A percentile compares a stretch with the other conserved stretches of the same genome.
These are phyloP conservation scores for Penicillium italicum DNA, from an alignment of 2,329 filamentous ascomycete species.

Conservation along the genomic window DNA sequence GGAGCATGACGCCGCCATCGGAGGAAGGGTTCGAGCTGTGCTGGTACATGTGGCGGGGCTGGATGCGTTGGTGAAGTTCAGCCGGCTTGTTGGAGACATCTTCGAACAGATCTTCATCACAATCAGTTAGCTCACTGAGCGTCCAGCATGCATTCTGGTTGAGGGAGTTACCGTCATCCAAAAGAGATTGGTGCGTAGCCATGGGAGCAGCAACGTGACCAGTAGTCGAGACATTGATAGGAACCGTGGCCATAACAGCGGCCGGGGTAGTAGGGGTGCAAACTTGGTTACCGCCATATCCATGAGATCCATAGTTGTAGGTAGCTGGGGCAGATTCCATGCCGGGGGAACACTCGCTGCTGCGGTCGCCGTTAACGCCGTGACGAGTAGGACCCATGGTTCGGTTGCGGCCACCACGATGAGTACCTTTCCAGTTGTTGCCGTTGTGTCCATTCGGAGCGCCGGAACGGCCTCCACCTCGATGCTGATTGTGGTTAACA, in stretches of 20 bases:
- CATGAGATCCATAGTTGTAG: neutral
- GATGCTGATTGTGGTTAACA: neutral
- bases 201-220: neutral
- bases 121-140: neutral
- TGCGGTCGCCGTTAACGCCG: neutral
- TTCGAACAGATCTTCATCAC: neutral
- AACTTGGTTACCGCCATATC: neutral
- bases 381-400: neutral
- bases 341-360: neutral
- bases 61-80: neutral
- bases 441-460: neutral
- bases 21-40: neutral
- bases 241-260: neutral
- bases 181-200: neutral
- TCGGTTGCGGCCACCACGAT: neutral
- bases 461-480: neutral
- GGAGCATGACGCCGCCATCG: slow-evolving; percentile 1
- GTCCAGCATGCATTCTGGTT: neutral
- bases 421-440: neutral
- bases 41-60: neutral
- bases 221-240: neutral
- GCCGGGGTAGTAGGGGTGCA: neutral
- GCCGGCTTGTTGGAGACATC: neutral
- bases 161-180: slow-evolving; percentile 1
- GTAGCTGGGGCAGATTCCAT: neutral